phyloP scores from a whole-genome alignment of 139 green algal genomes.

The Tetraselmis striata region DNA sequence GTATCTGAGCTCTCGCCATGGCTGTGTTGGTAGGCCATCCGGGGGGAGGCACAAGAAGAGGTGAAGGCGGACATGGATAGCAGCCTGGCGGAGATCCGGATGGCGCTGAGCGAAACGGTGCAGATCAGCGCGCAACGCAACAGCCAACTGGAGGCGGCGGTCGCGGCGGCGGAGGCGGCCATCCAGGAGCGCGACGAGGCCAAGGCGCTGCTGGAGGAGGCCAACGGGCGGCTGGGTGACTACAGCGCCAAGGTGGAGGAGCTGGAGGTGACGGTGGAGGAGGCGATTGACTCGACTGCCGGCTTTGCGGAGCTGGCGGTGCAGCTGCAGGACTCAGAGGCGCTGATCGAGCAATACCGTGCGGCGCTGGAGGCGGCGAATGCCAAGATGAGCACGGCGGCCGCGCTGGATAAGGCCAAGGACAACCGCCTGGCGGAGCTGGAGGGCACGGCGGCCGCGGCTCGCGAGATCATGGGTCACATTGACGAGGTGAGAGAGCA shows the following conservation, averaged over 20 bases:
- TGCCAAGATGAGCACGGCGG: background rate
- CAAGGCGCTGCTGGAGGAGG: background rate
- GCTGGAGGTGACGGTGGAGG: background rate
- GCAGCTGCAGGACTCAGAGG: background rate
- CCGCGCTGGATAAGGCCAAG: background rate
- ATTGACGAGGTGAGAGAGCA: background rate
- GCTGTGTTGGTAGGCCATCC: background rate
- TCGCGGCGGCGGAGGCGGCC: background rate
- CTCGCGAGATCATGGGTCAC: too few relatives aligned
- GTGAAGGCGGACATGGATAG: background rate
- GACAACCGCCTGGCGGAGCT: background rate
- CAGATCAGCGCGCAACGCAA: background rate
- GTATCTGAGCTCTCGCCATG: too few relatives aligned
- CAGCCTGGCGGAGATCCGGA: background rate
- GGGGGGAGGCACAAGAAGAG: background rate
- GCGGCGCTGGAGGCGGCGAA: background rate
- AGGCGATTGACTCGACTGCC: background rate
- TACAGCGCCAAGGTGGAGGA: background rate
- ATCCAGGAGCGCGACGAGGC: background rate
- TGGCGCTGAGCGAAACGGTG: background rate
- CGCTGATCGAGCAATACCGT: background rate
- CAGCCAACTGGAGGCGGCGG: background rate
- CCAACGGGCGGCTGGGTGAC: background rate
- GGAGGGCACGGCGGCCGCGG: background rate
- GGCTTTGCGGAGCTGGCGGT: background rate